Base-by-base conservation (phyloP, 169 alveolate genomes). In the Eimeria maxima region DNA sequence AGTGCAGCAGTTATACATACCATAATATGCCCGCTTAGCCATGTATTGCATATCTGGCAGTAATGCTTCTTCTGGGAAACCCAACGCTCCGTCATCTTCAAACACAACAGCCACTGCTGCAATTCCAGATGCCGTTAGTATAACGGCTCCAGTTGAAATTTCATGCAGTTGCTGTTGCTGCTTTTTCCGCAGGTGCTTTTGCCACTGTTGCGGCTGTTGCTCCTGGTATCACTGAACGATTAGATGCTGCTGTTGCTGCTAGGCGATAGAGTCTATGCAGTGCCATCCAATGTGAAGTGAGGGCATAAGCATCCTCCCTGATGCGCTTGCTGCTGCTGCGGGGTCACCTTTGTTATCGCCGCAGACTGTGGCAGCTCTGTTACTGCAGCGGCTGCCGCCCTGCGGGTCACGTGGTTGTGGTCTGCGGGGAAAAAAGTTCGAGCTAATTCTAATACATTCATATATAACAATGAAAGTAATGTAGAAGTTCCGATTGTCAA, bases 61-160 rank as follows among this genome's bases (percentile, higher is more conserved):
- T 81, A 94, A 78, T 94, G 96, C 90, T 73, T 65, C 94, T 94
- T 86, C 80, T 83, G 93, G 2, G 96, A 94, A 10, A 94, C 78
- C 96, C 96, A 94, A 33, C 93, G 94, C 94, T 94, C 96, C 67
- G 96, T 94, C 96, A 94, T 94, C 42, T 80, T 44, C 90, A 8
- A n/a, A 33, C n/a, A 47, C 50, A 20, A 33, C 33, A 60, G 84
- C 53, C 53, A 42, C 89, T 78, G 55, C 42, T 45, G 22, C 89
- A 20, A 42, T 44, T 13, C 5, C 89, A 2, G 89, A n/a, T 78
- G 89, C 44, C 47, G 69, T 44, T 14, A 42, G 10, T 78, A 1
- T 5, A 45, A 16, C 69, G 2, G 89, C 55, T 33, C 13, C 84
- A 33, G 18, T 53, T 7, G 60, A 1, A 53, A 1, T 16, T 8